A percentile compares a stretch with the other conserved stretches of the same genome.
These are phyloP conservation scores for Pythium brachiatum DNA, from an alignment of 352 stramenopile genomes.

Conservation along the genomic window DNA sequence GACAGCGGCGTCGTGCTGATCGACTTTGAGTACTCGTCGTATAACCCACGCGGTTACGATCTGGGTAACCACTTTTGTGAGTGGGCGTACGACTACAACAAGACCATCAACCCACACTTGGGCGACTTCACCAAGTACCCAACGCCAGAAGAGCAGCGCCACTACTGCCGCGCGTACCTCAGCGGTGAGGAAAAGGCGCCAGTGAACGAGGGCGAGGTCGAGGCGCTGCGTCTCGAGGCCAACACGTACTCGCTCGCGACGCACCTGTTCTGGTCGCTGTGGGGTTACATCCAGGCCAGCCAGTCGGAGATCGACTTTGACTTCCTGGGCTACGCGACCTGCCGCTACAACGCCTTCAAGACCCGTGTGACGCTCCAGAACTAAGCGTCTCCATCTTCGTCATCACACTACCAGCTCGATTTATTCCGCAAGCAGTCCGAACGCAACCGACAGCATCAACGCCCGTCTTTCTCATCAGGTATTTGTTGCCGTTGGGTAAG, in stretches of 20 bases:
- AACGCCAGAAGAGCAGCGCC: slow-evolving; percentile 55
- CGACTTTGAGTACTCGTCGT: slow-evolving; percentile 94
- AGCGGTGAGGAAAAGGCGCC: slow-evolving; percentile 36
- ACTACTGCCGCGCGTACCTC: slow-evolving; percentile 72
- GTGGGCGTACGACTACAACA: slow-evolving; percentile 83
- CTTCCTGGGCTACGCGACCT: slow-evolving; percentile 84
- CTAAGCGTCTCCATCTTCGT: slow-evolving; percentile 11
- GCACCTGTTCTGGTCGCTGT: slow-evolving; percentile 90
- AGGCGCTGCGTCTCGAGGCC: slow-evolving; percentile 59
- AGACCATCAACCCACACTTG: slow-evolving; percentile 75
- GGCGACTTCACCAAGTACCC: slow-evolving; percentile 78
- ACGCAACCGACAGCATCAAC: slow-evolving; percentile 7
- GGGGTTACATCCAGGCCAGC: slow-evolving; percentile 87
- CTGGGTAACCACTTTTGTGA: slow-evolving; percentile 93
- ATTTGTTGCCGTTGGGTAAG: neutral
- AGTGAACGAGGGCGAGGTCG: slow-evolving; percentile 55
- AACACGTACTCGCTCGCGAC: slow-evolving; percentile 85
- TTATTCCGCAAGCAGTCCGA: neutral
- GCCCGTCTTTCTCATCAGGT: neutral
- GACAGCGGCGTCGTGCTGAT: slow-evolving; percentile 81
- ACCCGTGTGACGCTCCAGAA: slow-evolving; percentile 51
- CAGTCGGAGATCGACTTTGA: slow-evolving; percentile 93
- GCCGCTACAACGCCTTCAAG: slow-evolving; percentile 72
- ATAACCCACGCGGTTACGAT: slow-evolving; percentile 90
- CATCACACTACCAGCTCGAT: neutral